Base-by-base conservation (phyloP, 2,329 filamentous ascomycete species). In the Paraphaeosphaeria minitans region DNA sequence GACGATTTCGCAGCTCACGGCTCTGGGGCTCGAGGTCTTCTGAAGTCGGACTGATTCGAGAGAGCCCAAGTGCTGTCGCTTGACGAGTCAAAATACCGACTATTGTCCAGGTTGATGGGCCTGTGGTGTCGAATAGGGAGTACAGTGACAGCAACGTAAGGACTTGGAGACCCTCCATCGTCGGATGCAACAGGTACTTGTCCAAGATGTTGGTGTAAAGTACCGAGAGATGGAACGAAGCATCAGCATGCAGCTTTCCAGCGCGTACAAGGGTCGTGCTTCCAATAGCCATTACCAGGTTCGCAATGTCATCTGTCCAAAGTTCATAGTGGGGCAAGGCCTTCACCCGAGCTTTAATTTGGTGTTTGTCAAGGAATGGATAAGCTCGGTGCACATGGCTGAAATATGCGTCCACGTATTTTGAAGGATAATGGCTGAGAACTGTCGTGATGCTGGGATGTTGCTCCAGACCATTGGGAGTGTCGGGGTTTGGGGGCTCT, bases 271-370 rank as follows among this genome's bases (percentile, higher is more conserved):
- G 51, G 9, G 51, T 53, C 2, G 51, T 53, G 10, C 22, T 43
- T 43, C 51, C 51, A n/a, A 53, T 53, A 39, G 51, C 51, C 37
- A 53, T 45, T 6, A 53, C 37, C 14, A 53, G 51, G 13, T 39
- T 31, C 13, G 45, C 8, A 33, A 53, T 42, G 37, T 45, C 51
- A 45, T 45, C 37, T 12, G n/a, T 39, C 41, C 41, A 42, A 24
- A 45, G 19, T 14, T 53, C 51, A 16, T 43, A 10, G 7, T 31
- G 7, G 12, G n/a, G 21, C 2, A n/a, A 39, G 7, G 41, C 27
- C 19, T 45, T 43, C 9, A 22, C 51, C 29, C 31, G 39, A 13
- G 7, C 33, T 6, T 21, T 51, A 13, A 27, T 51, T 19, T 39
- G 48, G 19, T 51, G 31, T 51, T 39, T 21, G 19, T 53, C 51